These are phyloP conservation scores for Murraya paniculata DNA, from an alignment of 345 rosid species.

Conservation along the genomic window DNA sequence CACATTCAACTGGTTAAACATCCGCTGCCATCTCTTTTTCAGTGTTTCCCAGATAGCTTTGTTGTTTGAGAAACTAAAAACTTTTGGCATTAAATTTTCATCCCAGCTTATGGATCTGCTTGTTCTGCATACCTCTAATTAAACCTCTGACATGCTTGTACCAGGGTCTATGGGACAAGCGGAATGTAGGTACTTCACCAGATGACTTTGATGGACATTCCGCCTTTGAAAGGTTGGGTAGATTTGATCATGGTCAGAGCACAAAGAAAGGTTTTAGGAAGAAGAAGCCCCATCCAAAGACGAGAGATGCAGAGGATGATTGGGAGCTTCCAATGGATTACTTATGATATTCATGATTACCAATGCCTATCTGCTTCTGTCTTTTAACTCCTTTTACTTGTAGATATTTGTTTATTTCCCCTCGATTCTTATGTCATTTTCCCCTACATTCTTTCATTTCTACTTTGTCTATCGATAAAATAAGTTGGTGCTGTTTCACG, in stretches of 20 bases:
- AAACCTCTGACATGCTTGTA: not conserved
- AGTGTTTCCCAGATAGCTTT: not conserved
- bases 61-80: not conserved
- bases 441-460: not conserved
- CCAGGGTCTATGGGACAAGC: conserved; percentile 78
- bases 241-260: conserved; percentile 19
- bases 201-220: conserved; percentile 40
- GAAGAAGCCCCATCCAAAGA: conserved; percentile 29
- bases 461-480: too few relatives aligned
- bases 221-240: conserved; percentile 36
- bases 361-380: not conserved
- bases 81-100: not conserved
- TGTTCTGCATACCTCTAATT: not conserved
- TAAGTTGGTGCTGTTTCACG: too few relatives aligned
- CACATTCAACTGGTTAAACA: not conserved
- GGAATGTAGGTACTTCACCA: conserved; percentile 26
- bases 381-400: not conserved
- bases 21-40: not conserved
- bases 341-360: conserved; percentile 28
- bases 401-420: not conserved
- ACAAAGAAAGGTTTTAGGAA: conserved; percentile 22
- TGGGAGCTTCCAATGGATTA: conserved; percentile 68
- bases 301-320: conserved; percentile 37
- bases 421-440: not conserved
- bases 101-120: not conserved